phyloP scores from a whole-genome alignment of 805 yeast genomes.

The Soucietia sequanensis region DNA sequence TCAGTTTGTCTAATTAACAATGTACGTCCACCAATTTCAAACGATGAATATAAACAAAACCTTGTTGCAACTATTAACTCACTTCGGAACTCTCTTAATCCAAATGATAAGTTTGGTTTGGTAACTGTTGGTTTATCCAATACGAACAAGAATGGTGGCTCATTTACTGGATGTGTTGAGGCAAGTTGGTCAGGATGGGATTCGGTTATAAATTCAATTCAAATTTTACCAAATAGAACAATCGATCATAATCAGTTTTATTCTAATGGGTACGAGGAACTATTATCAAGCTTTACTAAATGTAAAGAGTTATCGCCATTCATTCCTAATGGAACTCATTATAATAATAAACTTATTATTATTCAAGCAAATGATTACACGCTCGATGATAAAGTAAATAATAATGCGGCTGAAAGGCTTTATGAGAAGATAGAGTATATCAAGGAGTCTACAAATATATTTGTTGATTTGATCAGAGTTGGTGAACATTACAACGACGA shows the following conservation, averaged over 20 bases:
- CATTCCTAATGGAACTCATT: conserved; percentile 9
- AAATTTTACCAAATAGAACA: conserved; percentile 15
- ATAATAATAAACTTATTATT: conserved; percentile 14
- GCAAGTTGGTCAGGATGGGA: conserved; percentile 51
- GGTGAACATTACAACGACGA: conserved; percentile 18
- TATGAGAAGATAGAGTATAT: conserved; percentile 5
- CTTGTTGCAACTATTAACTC: conserved; percentile 22
- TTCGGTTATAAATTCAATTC: conserved; percentile 37
- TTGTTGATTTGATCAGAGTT: conserved; percentile 23
- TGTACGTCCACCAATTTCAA: conserved; percentile 15
- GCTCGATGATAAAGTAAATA: not conserved
- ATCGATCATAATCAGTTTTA: conserved; percentile 10
- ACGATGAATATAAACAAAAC: conserved; percentile 23
- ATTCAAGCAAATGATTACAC: conserved; percentile 10
- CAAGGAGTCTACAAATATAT: conserved; percentile 12
- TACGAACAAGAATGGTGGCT: conserved; percentile 32
- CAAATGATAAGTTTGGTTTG: conserved; percentile 46
- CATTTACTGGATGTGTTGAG: conserved; percentile 47
- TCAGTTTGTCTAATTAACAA: conserved; percentile 41
- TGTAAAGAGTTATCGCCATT: conserved; percentile 26
- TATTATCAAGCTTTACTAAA: conserved; percentile 23
- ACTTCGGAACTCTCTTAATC: conserved; percentile 26
- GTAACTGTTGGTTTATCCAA: conserved; percentile 49
- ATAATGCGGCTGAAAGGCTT: not conserved
- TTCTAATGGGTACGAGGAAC: conserved; percentile 19